Percentiles rank a stretch among this genome's conserved stretches.
These are phyloP conservation scores for Wickerhamiella bombiphila DNA, from an alignment of 805 yeast genomes.

Conservation along the genomic window DNA sequence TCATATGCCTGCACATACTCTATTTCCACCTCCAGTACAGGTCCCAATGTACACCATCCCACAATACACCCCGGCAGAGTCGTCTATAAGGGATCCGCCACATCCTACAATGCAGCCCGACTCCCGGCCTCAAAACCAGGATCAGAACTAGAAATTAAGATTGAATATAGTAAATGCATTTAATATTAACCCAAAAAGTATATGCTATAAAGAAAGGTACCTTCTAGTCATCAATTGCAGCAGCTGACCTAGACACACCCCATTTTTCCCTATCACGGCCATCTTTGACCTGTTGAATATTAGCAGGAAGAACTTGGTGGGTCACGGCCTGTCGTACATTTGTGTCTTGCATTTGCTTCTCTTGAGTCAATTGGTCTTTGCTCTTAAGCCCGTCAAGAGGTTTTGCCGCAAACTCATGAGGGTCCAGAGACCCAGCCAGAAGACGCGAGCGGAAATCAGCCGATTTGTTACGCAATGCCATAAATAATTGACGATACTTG, in stretches of 20 bases:
- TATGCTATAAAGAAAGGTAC: background rate
- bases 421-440: constrained; percentile 17
- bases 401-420: constrained; percentile 21
- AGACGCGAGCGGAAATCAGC: constrained; percentile 16
- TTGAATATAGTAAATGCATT: too few relatives aligned
- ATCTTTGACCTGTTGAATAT: constrained; percentile 25
- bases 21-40: too few relatives aligned
- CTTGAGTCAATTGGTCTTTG: constrained; percentile 15
- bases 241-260: constrained; percentile 30
- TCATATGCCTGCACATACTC: too few relatives aligned
- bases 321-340: constrained; percentile 19
- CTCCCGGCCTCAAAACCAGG: too few relatives aligned
- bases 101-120: too few relatives aligned
- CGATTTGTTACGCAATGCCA: constrained; percentile 19
- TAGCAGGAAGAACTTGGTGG: constrained; percentile 20
- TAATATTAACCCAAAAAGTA: background rate
- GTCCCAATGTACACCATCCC: too few relatives aligned
- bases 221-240: constrained; percentile 24
- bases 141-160: too few relatives aligned
- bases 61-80: too few relatives aligned
- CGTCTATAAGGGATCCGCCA: too few relatives aligned
- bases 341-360: constrained; percentile 18
- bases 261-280: constrained; percentile 30
- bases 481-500: constrained; percentile 20
- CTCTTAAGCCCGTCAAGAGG: constrained; percentile 22